A percentile compares a stretch with the other conserved stretches of the same genome.
Evolutionary conservation across 1,139 yeast genomes (phyloP).

Genomic region (Nakaseomyces kungkrabaensis): DNA sequence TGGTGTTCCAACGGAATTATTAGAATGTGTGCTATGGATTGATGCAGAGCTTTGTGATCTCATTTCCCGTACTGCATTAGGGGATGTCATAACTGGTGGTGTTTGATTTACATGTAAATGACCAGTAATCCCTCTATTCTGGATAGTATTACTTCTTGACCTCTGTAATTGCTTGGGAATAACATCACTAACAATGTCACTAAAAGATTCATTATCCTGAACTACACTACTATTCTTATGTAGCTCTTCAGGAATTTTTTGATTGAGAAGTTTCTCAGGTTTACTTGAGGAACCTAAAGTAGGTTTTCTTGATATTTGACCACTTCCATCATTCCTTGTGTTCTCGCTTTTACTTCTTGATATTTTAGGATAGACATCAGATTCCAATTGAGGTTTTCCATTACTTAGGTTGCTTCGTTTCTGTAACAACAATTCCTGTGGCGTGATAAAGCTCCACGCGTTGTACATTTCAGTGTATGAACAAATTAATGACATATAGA

Average conservation of each 20-base stretch:
- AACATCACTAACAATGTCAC: slow-evolving; percentile 5
- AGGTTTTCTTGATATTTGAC: not conserved
- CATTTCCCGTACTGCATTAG: slow-evolving; percentile 1
- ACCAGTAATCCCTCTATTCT: slow-evolving; percentile 8
- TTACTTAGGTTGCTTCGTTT: not conserved
- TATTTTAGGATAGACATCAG: slow-evolving; percentile 2
- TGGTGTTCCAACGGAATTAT: not conserved
- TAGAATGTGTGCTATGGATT: not conserved
- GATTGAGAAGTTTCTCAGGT: not conserved
- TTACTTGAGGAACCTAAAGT: not conserved
- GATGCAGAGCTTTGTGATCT: slow-evolving; percentile 1
- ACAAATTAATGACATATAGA: slow-evolving; percentile 61
- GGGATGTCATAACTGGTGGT: slow-evolving; percentile 1
- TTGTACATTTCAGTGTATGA: slow-evolving; percentile 68
- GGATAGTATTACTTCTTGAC: slow-evolving; percentile 20
- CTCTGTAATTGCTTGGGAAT: slow-evolving; percentile 12
- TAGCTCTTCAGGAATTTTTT: not conserved
- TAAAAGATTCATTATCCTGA: not conserved
- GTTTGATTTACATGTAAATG: slow-evolving; percentile 5
- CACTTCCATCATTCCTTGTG: slow-evolving; percentile 5
- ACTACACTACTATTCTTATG: not conserved
- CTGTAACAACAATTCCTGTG: slow-evolving; percentile 18
- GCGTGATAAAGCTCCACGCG: slow-evolving; percentile 51
- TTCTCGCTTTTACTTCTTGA: slow-evolving; percentile 1
- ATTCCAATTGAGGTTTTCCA: slow-evolving; percentile 1